Percentiles rank a stretch among this genome's conserved stretches.
These are phyloP conservation scores for Poronia punctata DNA, from an alignment of 495 filamentous ascomycete species.

Conservation along the genomic window DNA sequence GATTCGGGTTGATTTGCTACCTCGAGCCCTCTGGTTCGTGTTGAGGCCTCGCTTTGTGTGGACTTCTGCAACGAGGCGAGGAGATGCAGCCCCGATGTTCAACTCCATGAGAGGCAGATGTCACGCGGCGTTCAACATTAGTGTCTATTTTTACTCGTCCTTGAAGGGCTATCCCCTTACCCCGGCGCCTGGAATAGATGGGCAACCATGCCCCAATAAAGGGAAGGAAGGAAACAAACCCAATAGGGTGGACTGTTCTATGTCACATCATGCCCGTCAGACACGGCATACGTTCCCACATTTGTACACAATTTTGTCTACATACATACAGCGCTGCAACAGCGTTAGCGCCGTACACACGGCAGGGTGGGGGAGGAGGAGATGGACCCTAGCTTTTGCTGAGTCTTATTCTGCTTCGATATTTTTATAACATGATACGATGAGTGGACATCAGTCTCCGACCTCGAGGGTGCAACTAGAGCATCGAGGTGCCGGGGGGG, in stretches of 20 bases:
- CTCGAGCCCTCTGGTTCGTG: neutral
- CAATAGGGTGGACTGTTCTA: neutral
- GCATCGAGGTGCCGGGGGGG: constrained; percentile 2
- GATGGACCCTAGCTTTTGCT: neutral
- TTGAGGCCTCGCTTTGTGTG: neutral
- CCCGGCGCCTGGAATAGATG: neutral
- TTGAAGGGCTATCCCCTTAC: constrained; percentile 2
- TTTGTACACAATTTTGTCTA: constrained; percentile 6
- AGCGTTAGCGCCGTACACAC: neutral
- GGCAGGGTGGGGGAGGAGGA: neutral
- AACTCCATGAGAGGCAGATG: constrained; percentile 1
- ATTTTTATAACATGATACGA: neutral
- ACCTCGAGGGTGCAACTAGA: neutral
- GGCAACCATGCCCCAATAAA: neutral
- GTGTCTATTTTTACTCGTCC: constrained; percentile 5
- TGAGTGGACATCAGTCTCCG: constrained; percentile 5
- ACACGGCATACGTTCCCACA: constrained; percentile 3
- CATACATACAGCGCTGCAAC: neutral
- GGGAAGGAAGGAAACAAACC: neutral
- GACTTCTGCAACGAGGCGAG: constrained; percentile 9
- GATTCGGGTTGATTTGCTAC: constrained; percentile 10
- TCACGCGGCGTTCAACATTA: constrained; percentile 5
- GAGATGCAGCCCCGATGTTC: constrained; percentile 4
- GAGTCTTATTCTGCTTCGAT: neutral
- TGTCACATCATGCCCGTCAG: neutral